Percentiles rank a stretch among this genome's conserved stretches.
phyloP scores from a whole-genome alignment of 306 rosid species.

The Begonia peltatifolia region DNA sequence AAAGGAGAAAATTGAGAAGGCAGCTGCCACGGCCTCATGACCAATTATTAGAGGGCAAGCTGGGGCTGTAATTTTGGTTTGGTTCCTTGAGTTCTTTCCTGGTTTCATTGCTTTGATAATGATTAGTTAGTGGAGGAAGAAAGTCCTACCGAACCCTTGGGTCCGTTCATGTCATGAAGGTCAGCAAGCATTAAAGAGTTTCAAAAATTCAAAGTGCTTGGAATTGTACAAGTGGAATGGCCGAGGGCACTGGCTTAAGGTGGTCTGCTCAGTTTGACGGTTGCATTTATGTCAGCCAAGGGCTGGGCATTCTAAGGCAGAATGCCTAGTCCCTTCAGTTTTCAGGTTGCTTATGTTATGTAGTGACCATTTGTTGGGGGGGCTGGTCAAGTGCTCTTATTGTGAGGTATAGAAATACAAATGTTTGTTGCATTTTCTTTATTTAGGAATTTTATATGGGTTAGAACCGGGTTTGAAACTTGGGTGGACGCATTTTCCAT shows the following conservation, averaged over 20 bases:
- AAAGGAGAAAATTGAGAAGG: slow-evolving; percentile 79
- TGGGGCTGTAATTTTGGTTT: slow-evolving; percentile 26
- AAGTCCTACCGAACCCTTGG: slow-evolving; percentile 19
- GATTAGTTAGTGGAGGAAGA: slow-evolving; percentile 24
- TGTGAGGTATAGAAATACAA: too few species aligned
- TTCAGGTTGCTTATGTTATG: not conserved
- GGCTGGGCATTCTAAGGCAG: slow-evolving; percentile 6
- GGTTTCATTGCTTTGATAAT: slow-evolving; percentile 18
- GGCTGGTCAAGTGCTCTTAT: not conserved
- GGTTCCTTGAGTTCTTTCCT: slow-evolving; percentile 16
- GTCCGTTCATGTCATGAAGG: slow-evolving; percentile 25
- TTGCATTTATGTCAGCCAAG: not conserved
- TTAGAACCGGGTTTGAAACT: too few species aligned
- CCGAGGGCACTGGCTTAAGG: slow-evolving; percentile 17
- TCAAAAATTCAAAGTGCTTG: slow-evolving; percentile 27
- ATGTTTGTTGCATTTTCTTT: too few species aligned
- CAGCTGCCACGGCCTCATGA: slow-evolving; percentile 46
- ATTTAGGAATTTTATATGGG: too few species aligned
- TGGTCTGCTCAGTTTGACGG: slow-evolving; percentile 11
- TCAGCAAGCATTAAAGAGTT: slow-evolving; percentile 14
- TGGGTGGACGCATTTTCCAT: too few species aligned
- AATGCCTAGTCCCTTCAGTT: slow-evolving; percentile 3
- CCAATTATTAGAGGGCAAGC: slow-evolving; percentile 4
- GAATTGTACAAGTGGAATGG: slow-evolving; percentile 13
- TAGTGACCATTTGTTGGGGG: too few species aligned